Conservation (phyloP, 2,329 filamentous ascomycete genomes). For the Sporothrix sp. region DNA sequence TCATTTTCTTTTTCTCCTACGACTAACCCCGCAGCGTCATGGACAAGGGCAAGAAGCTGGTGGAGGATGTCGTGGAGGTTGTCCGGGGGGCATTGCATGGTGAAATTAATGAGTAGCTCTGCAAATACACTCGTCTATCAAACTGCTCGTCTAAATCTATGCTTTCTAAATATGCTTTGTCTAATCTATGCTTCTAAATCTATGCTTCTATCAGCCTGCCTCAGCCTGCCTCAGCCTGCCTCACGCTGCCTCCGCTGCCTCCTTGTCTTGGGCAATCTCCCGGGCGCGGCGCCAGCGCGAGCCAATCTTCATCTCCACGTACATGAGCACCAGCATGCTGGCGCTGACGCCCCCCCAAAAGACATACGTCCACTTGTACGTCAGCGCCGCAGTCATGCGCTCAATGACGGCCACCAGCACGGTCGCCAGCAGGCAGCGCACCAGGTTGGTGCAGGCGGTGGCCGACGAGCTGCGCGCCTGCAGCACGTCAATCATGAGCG, state of each 20-base stretch:
- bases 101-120: background rate
- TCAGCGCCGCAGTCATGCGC: constrained; percentile 18
- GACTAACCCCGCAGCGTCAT: constrained; percentile 1
- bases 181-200: background rate
- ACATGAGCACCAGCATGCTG: constrained; percentile 12
- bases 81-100: background rate
- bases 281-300: constrained; percentile 7
- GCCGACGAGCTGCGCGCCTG: constrained; percentile 23
- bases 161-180: background rate
- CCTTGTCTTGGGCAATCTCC: background rate
- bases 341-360: constrained; percentile 12
- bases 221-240: no score
- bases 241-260: background rate
- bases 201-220: no score
- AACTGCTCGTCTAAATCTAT: background rate
- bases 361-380: constrained; percentile 9
- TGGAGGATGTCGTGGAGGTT: constrained; percentile 5
- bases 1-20: background rate
- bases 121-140: no score
- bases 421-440: constrained; percentile 23
- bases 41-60: constrained; percentile 10
- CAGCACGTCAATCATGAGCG: constrained; percentile 25
- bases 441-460: constrained; percentile 24
- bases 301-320: constrained; percentile 9
- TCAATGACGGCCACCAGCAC: constrained; percentile 23